Percentiles rank a stretch among this genome's conserved stretches.
Conservation (phyloP, 2,329 filamentous ascomycete species). For the Apiospora rasikravindrae region DNA sequence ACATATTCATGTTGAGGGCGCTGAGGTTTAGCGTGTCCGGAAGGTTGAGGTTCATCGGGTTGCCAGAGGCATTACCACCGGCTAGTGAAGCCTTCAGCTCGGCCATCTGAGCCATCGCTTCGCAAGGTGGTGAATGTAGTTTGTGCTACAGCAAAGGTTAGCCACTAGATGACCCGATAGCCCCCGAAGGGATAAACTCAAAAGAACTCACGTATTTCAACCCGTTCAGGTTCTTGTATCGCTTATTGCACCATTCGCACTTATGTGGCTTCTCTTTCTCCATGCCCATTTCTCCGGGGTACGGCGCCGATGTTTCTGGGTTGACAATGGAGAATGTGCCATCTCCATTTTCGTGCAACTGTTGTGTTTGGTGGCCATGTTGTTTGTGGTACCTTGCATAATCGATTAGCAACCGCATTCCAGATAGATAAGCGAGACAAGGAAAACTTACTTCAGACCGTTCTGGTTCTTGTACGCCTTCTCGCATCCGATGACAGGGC, state of each 20-base stretch:
- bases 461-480: conserved; percentile 99
- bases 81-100: conserved; percentile 45
- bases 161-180: background rate
- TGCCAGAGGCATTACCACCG: conserved; percentile 26
- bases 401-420: conserved; percentile 34
- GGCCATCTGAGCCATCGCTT: conserved; percentile 72
- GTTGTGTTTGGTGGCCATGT: conserved; percentile 96
- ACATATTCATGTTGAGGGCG: conserved; percentile 33
- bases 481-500: conserved; percentile 96
- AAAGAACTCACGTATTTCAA: conserved; percentile 79
- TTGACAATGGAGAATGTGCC: conserved; percentile 99
- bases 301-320: conserved; percentile 90
- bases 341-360: conserved; percentile 94
- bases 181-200: background rate
- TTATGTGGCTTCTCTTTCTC: conserved; percentile 99
- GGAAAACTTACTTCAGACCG: conserved; percentile 80
- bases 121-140: conserved; percentile 85
- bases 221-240: conserved; percentile 98
- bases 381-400: conserved; percentile 67
- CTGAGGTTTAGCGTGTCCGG: conserved; percentile 9
- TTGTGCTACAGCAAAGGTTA: conserved; percentile 59
- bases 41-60: conserved; percentile 30
- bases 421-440: conserved; percentile 16
- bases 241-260: conserved; percentile 95
- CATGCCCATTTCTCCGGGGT: conserved; percentile 97